Evolutionary conservation across 73 alveolate genomes (phyloP), one percentile per base, ranked within the genome.

Genomic region (Paramecium bursaria): DNA sequence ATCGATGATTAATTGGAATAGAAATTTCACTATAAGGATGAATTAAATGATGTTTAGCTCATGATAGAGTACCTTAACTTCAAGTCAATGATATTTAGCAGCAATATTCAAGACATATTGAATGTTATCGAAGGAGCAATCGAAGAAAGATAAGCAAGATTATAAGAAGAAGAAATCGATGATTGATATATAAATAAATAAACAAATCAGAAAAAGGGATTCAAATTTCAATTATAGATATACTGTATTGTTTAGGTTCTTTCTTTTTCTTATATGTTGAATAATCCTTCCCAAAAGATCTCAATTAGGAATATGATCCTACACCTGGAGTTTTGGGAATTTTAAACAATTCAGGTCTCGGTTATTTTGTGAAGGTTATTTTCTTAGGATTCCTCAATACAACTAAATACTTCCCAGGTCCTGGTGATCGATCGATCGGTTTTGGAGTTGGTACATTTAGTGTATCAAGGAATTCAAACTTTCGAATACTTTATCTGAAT

Each of bases 91-190:
- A 47, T 67, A 25, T 67, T 39, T 14, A 33, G 60, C 4, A 33
- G 60, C 27, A 47, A 67, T 22, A 67, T 67, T 14, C 22, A 67
- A 11, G 82, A 67, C 9, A 57, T 67, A 3, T 39, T 67, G 6
- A 42, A 47, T 67, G 82, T 67, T 0, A 67, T 67, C 17, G 82
- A 67, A 15, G 82, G 82, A 0, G 82, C 82, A 2, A 67, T 67
- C 1, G 82, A 67, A 42, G 82, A 67, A 21, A 67, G 44, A 67
- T 67, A 67, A 67, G 82, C 82, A 4, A 33, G 44, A 19, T 67
- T 67, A 6, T 67, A 67, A 14, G 82, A 53, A 19, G 19, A 67
- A 67, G 82, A 67, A 42, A 57, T 39, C 11, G 82, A 67, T 25
- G 82, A 67, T 3, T 39, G 26, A 67, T 35, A 27, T 35, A 67